Percentiles rank a stretch among this genome's conserved stretches.
phyloP scores from a whole-genome alignment of 352 stramenopile genomes.

The Bremia lactucae region DNA sequence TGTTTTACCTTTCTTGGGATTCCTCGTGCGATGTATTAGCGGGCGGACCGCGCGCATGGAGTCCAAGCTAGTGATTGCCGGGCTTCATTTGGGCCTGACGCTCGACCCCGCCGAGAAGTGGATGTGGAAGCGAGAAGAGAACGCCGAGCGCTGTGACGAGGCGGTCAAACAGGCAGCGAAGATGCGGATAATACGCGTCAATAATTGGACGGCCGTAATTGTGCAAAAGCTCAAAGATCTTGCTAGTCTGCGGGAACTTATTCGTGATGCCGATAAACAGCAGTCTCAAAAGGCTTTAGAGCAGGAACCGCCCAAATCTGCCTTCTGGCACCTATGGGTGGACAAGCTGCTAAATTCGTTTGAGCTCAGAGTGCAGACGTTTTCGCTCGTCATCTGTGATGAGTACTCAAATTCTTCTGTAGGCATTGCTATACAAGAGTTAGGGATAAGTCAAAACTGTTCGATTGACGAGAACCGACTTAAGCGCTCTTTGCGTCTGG shows the following conservation, averaged over 20 bases:
- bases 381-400: conserved; percentile 50
- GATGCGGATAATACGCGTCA: conserved; percentile 33
- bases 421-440: conserved; percentile 46
- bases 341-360: conserved; percentile 71
- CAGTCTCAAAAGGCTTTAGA: conserved; percentile 6
- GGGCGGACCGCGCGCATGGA: conserved; percentile 14
- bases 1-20: conserved; percentile 39
- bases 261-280: conserved; percentile 22
- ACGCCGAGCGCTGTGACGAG: conserved; percentile 40
- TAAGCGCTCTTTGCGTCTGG: conserved; percentile 39
- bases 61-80: conserved; percentile 42
- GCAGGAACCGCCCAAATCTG: conserved; percentile 15
- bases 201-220: conserved; percentile 47
- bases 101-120: conserved; percentile 65
- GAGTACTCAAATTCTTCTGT: conserved; percentile 43
- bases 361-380: conserved; percentile 31
- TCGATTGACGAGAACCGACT: conserved; percentile 18
- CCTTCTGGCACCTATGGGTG: conserved; percentile 46
- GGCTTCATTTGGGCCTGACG: conserved; percentile 39
- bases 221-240: conserved; percentile 60
- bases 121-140: conserved; percentile 63
- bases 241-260: conserved; percentile 17
- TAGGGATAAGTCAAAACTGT: conserved; percentile 39
- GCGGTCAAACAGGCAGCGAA: conserved; percentile 44
- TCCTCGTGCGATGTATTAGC: conserved; percentile 14